These are phyloP conservation scores for Lactarius trivialis DNA, from an alignment of 768 basidiomycete genomes.

Conservation along the genomic window DNA sequence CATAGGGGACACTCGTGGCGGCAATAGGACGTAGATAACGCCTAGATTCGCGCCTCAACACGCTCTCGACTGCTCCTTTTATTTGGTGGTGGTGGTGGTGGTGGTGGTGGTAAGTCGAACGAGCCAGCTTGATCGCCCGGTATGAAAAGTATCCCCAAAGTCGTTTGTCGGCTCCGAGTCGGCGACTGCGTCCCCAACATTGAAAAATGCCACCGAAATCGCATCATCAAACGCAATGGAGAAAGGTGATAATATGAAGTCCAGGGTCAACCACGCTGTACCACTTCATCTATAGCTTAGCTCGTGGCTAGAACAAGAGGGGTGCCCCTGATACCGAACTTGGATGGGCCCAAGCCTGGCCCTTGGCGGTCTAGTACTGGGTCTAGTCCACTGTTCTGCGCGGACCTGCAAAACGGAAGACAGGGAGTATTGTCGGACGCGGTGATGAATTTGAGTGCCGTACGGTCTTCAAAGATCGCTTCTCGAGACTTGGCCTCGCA, in stretches of 20 bases:
- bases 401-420: neutral
- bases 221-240: no score
- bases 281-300: neutral
- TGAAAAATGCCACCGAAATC: neutral
- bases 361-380: neutral
- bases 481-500: neutral
- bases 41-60: neutral
- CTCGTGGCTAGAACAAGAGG: neutral
- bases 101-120: neutral
- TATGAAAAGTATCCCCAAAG: neutral
- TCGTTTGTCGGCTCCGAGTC: neutral
- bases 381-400: neutral
- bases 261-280: neutral
- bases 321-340: neutral
- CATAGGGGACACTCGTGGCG: no score
- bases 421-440: neutral
- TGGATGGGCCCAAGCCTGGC: neutral
- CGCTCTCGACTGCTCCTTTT: neutral
- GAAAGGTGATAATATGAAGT: neutral
- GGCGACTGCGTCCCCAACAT: no score
- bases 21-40: no score
- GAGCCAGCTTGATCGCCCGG: neutral
- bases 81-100: neutral
- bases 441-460: neutral
- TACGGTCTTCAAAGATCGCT: neutral